Base-by-base conservation (phyloP, 371 early-diverging fungal species). In the Massospora cicadina region DNA sequence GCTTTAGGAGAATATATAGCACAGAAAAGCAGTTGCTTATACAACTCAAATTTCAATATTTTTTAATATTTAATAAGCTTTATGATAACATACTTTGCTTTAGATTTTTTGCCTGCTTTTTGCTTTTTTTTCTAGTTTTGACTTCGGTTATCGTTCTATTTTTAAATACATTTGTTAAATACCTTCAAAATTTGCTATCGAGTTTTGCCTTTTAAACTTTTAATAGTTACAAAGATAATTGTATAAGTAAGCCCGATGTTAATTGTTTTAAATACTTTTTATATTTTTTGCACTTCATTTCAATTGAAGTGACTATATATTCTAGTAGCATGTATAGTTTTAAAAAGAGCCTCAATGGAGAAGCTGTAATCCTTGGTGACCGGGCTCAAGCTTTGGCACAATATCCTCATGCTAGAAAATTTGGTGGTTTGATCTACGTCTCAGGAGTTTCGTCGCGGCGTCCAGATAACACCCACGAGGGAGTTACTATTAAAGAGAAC, bases 321-420 rank as follows among this genome's bases (percentile, higher is more conserved):
- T 43, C 17, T 43, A 43, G 5, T 10, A 17, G 17, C 5, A 43
- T 43, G 43, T 5, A 43, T 43, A 10, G 10, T 43, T 43, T 17
- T 43, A 43, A 43, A 43, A 17, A 5, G 31, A 63, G 65, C n/a
- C 43, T 55, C 32, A 82, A 83, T 72, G 82, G 84, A 61, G 58
- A 60, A 5, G 66, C 77, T 23, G 66, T 77, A 67, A 69, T 79
- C 27, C 77, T 82, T 61, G 32, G 61, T 27, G 76, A 75, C 65
- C 71, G 76, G 31, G 85, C 85, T n/a, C 77, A 71, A 58, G 78
- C 80, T 53, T 71, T 82, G 59, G 85, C 85, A 7, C 74, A 76
- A 56, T 85, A 85, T 68, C 85, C 85, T 1, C 84, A 83, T 68
- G 82, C 80, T 12, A 74, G 83, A 67, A 71, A 71, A 27, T 75